Evolutionary conservation across 2,329 filamentous ascomycete genomes (phyloP), one percentile per base, ranked within the genome.

Genomic region (Hawksworthiomyces lignivorus): DNA sequence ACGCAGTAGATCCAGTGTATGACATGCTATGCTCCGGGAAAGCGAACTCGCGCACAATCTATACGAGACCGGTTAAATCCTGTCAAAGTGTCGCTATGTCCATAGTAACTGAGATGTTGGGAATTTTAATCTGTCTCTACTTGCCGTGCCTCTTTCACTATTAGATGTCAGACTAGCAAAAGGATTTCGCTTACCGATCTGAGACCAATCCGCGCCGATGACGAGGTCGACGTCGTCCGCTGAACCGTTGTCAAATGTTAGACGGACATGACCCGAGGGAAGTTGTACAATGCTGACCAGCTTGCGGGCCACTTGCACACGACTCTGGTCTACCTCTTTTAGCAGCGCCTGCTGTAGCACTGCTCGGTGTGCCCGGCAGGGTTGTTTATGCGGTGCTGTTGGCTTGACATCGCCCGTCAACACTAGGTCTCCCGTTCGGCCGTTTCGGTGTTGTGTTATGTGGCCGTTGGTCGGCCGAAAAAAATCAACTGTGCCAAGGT

Each of bases 181-280:
- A 12, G 15, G 2, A n/a, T 17, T 17, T 12, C 1, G 11, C 35
- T 14, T 35, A 42, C 39, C 41, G 69, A 73, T 47, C 68, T 62
- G 38, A 73, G 72, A 2, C 72, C 69, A n/a, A 50, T 76, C 69
- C 4, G 68, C 72, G 0, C 70, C 72, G 4, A 76, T 61, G 1
- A 75, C 59, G 1, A 75, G 49, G 47, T 73, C 69, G 3, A 63
- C 63, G n/a, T 61, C 55, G 5, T 62, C 62, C 1, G 31, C 33
- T 5, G 47, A 51, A 4, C 64, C 62, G 47, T 75, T 70, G 12
- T 65, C 56, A 41, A 77, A 75, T 0, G 43, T 39, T 11, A 75
- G 54, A 4, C 55, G 48, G 2, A 72, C 55, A n/a, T 1, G 65
- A 45, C 38, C 73, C 56, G 34, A 38, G 4, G 56, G n/a, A 1